These are phyloP conservation scores for Colletotrichum coccodes DNA, from an alignment of 2,329 filamentous ascomycete genomes.

Conservation along the genomic window DNA sequence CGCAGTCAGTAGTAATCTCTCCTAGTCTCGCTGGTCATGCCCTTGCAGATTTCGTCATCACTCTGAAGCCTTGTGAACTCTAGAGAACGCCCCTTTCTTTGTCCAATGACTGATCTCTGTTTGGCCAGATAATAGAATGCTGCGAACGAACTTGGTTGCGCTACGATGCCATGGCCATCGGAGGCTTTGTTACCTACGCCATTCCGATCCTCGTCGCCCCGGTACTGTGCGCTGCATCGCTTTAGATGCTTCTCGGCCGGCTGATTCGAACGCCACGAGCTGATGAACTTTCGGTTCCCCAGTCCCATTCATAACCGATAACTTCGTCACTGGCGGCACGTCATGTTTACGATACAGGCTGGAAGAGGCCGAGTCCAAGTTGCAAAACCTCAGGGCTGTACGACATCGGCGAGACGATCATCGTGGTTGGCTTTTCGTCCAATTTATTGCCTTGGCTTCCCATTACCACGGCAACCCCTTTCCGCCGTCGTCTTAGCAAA, in stretches of 20 bases:
- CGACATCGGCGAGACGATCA: constrained; percentile 53
- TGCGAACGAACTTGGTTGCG: constrained; percentile 34
- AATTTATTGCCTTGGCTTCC: constrained; percentile 66
- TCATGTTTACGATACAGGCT: constrained; percentile 53
- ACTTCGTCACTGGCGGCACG: constrained; percentile 56
- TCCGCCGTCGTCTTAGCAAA: constrained; percentile 48
- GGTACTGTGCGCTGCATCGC: constrained; percentile 17
- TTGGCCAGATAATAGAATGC: constrained; percentile 33
- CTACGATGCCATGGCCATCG: constrained; percentile 23
- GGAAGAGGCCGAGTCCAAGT: constrained; percentile 43
- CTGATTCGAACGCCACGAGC: constrained; percentile 40
- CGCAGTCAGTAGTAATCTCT: constrained; percentile 17
- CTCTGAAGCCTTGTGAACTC: no score
- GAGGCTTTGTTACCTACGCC: constrained; percentile 34
- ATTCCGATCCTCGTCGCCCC: constrained; percentile 34
- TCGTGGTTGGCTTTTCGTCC: constrained; percentile 63
- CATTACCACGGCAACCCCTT: constrained; percentile 55
- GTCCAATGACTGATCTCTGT: constrained; percentile 52
- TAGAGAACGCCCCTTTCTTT: constrained; percentile 57
- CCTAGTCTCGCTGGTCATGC: neutral
- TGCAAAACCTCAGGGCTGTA: neutral
- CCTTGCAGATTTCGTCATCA: no score
- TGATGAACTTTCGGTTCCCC: constrained; percentile 25
- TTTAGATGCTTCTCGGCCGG: constrained; percentile 39
- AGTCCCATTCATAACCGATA: constrained; percentile 50